These are phyloP conservation scores for Xylariaceae sp. DNA, from an alignment of 2,329 filamentous ascomycete genomes.

Conservation along the genomic window DNA sequence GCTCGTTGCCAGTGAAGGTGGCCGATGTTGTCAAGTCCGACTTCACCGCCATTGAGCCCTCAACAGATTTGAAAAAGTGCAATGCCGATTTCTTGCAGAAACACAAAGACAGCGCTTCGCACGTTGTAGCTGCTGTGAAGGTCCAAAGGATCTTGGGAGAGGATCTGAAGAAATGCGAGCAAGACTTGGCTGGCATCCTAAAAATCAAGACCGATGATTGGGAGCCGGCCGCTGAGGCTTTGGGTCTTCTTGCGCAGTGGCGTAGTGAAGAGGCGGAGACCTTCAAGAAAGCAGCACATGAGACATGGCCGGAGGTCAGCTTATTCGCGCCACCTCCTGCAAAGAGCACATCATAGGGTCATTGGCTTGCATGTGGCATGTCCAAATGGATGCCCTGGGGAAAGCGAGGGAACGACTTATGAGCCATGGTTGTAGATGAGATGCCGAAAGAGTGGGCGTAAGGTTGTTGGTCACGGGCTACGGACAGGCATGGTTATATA, in stretches of 20 bases:
- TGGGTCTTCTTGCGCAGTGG: constrained; percentile 47
- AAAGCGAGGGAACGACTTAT: too few relatives aligned
- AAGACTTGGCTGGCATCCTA: constrained; percentile 56
- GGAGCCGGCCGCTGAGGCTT: constrained; percentile 44
- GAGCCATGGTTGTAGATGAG: neutral
- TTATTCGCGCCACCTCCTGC: constrained; percentile 34
- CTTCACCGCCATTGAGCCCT: constrained; percentile 60
- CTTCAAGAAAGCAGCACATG: constrained; percentile 48
- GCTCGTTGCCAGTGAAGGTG: constrained; percentile 63
- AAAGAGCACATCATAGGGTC: neutral
- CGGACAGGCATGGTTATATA: too few relatives aligned
- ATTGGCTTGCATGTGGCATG: too few relatives aligned
- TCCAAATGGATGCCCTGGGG: too few relatives aligned
- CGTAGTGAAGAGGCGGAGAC: constrained; percentile 46
- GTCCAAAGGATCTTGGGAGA: constrained; percentile 58
- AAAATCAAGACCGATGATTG: constrained; percentile 44
- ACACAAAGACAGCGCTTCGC: constrained; percentile 59
- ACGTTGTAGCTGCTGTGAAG: constrained; percentile 63
- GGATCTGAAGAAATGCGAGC: constrained; percentile 55
- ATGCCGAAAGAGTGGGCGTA: neutral
- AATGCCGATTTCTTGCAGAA: constrained; percentile 65
- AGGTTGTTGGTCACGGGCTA: neutral
- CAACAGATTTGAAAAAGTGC: constrained; percentile 57
- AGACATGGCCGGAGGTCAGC: constrained; percentile 52
- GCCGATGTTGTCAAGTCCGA: constrained; percentile 67